These are phyloP conservation scores for Carnegiea gigantea DNA, from an alignment of 179 eudicot genomes.

Conservation along the genomic window DNA sequence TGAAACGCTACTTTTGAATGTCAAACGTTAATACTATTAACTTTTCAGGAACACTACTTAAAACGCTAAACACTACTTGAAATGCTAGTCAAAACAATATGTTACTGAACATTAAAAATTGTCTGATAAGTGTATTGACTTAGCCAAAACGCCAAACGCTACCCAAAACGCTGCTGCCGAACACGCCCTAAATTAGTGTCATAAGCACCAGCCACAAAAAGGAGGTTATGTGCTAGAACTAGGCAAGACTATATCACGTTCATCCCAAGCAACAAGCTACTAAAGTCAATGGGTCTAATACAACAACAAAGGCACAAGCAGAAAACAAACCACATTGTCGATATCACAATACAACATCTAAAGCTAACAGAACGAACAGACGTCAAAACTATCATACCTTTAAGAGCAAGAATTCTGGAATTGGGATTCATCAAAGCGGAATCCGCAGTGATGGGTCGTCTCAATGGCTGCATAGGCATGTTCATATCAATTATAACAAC, in stretches of 20 bases:
- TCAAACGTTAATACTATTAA: too few species aligned
- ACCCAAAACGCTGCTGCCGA: too few species aligned
- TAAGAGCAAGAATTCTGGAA: slow-evolving; percentile 76
- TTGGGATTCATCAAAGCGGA: slow-evolving; percentile 94
- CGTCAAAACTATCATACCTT: slow-evolving; percentile 41
- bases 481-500: slow-evolving; percentile 88
- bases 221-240: background rate
- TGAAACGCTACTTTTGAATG: too few species aligned
- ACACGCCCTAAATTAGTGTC: background rate
- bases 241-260: background rate
- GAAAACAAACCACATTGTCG: background rate
- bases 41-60: too few species aligned
- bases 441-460: slow-evolving; percentile 92
- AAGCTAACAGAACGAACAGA: background rate
- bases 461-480: slow-evolving; percentile 86
- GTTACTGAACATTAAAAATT: too few species aligned
- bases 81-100: too few species aligned
- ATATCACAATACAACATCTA: background rate
- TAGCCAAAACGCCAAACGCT: too few species aligned
- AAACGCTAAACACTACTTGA: too few species aligned
- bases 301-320: background rate
- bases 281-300: background rate
- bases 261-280: background rate
- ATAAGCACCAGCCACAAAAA: background rate
- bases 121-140: too few species aligned